phyloP scores from a whole-genome alignment of 257 asterid genomes.

The Ballota nigra region DNA sequence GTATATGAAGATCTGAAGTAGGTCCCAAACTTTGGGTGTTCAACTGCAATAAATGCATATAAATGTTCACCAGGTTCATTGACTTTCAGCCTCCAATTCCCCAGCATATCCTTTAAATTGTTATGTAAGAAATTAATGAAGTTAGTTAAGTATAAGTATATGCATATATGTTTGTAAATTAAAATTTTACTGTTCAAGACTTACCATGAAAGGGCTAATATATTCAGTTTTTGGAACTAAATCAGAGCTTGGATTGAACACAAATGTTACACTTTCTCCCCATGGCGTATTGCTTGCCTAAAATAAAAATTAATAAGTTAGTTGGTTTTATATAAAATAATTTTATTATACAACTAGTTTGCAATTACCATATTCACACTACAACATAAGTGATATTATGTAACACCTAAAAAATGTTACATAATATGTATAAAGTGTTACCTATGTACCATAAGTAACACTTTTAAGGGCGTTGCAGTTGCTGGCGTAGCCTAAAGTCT shows the following conservation, averaged over 20 bases:
- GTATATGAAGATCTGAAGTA: slow-evolving; percentile 56
- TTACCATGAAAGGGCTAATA: slow-evolving; percentile 76
- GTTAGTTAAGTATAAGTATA: not conserved
- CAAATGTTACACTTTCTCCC: slow-evolving; percentile 63
- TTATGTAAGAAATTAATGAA: not conserved
- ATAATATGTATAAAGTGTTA: too few relatives aligned
- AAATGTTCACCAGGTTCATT: slow-evolving; percentile 56
- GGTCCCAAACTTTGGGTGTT: slow-evolving; percentile 61
- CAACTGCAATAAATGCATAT: slow-evolving; percentile 38
- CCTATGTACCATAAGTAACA: too few relatives aligned
- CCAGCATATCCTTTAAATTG: slow-evolving; percentile 53
- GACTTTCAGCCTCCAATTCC: slow-evolving; percentile 53
- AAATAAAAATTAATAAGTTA: not conserved
- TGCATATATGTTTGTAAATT: not conserved
- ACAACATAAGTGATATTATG: too few relatives aligned
- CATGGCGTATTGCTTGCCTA: slow-evolving; percentile 76
- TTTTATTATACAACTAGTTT: too few relatives aligned
- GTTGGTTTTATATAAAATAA: too few relatives aligned
- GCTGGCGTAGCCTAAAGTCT: too few relatives aligned
- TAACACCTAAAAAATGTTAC: too few relatives aligned
- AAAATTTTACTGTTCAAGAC: not conserved
- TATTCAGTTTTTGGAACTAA: slow-evolving; percentile 60
- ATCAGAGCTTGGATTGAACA: slow-evolving; percentile 62
- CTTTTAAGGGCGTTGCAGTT: too few relatives aligned
- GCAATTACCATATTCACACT: too few relatives aligned